A percentile compares a stretch with the other conserved stretches of the same genome.
Evolutionary conservation across 1,284 basidiomycete genomes (phyloP).

Genomic region (Sanghuangporus baumii): DNA sequence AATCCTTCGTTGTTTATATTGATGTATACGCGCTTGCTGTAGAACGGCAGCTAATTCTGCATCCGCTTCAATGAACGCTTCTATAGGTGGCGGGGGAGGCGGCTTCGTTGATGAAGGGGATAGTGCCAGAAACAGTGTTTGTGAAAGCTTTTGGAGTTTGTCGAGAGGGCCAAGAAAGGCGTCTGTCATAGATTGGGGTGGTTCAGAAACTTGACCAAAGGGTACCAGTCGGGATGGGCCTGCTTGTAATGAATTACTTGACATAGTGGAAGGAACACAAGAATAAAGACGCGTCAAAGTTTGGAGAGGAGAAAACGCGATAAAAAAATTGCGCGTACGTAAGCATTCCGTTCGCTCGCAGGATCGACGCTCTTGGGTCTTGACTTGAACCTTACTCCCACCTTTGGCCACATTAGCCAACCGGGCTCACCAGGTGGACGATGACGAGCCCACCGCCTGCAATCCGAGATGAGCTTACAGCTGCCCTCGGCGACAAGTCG

Average conservation of each 20-base stretch:
- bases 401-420: not conserved
- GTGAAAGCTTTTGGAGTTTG: constrained; percentile 57
- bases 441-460: constrained; percentile 48
- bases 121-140: constrained; percentile 64
- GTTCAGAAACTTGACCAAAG: constrained; percentile 26
- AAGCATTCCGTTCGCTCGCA: not conserved
- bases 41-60: constrained; percentile 55
- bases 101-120: constrained; percentile 59
- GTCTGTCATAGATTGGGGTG: constrained; percentile 32
- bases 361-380: not conserved
- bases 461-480: constrained; percentile 39
- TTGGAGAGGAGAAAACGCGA: not conserved
- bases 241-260: not conserved
- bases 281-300: not conserved
- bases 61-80: constrained; percentile 57
- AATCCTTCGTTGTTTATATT: constrained; percentile 67
- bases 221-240: not conserved
- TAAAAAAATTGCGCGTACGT: not conserved
- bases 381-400: not conserved
- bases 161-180: constrained; percentile 60
- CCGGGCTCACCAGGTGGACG: not conserved
- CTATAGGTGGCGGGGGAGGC: constrained; percentile 54
- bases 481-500: constrained; percentile 56
- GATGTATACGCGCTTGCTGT: constrained; percentile 62
- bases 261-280: not conserved